A percentile compares a stretch with the other conserved stretches of the same genome.
These are phyloP conservation scores for Kernera saxatilis DNA, from an alignment of 345 rosid species.

Conservation along the genomic window DNA sequence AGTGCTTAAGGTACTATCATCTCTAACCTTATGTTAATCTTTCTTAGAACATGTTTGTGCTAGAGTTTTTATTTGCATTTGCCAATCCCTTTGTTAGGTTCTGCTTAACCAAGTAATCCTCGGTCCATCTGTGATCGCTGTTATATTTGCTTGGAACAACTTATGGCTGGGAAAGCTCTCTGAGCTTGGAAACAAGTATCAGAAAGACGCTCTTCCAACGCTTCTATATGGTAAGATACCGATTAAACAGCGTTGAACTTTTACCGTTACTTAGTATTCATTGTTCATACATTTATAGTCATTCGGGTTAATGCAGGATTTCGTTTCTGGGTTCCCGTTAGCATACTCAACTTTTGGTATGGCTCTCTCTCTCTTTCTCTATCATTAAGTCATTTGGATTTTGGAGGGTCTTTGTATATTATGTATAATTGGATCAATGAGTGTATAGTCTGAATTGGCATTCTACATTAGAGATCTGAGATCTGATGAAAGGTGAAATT, in stretches of 20 bases:
- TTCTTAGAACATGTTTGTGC: not conserved
- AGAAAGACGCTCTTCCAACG: conserved; percentile 75
- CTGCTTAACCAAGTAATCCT: conserved; percentile 80
- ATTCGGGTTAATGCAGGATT: conserved; percentile 52
- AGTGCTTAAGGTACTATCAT: conserved; percentile 49
- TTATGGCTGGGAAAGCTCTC: conserved; percentile 75
- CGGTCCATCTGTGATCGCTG: conserved; percentile 86
- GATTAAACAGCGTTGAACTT: not conserved
- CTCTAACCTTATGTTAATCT: not conserved
- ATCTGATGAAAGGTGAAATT: conserved; percentile 13
- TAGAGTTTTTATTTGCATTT: not conserved
- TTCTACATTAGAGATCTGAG: not conserved
- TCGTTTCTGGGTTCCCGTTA: conserved; percentile 96
- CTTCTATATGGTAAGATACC: conserved; percentile 56
- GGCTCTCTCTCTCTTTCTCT: not conserved
- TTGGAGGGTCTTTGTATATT: not conserved
- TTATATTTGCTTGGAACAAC: conserved; percentile 90
- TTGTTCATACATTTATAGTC: not conserved
- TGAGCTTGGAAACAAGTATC: conserved; percentile 69
- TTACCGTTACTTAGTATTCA: not conserved
- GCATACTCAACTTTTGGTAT: conserved; percentile 78
- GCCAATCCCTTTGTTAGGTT: conserved; percentile 42
- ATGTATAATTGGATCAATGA: not conserved
- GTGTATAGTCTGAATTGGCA: not conserved
- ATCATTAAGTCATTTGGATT: not conserved